Base-by-base conservation (phyloP, 352 stramenopile species). In the Phytophthora colocasiae region DNA sequence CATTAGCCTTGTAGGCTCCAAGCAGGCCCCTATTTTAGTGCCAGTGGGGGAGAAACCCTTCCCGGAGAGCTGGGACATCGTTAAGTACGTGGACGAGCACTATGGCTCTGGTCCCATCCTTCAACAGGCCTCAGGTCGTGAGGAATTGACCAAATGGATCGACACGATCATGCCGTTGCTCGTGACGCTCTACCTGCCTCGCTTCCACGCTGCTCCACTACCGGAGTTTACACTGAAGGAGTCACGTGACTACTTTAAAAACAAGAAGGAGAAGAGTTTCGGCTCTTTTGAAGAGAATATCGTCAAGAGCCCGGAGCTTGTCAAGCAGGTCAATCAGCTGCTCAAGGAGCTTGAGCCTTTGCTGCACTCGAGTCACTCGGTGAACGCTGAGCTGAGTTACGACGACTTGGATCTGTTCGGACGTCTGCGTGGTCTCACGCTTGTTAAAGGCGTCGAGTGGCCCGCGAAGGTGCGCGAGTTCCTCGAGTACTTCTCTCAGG, bases 331-430 rank as follows among this genome's bases (percentile, higher is more conserved):
- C 39, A 87, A 89, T 66, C 31, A 52, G 53, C 56, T 73, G 45
- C 60, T 89, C 4, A 31, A 62, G 43, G 45, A 77, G 32, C 73
- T 89, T 24, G 71, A 77, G 34, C 34, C 31, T 2, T 22, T 89
- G 32, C 24, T 89, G 27, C 69, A 81, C 51, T 85, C 75, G 41
- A 61, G 61, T 45, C 57, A 65, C 12, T 73, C 75, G n/a, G 72
- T 86, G 39, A 87, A 89, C 56, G 73, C 39, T 0, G 53, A 68
- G 7, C 34, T 84, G 31, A 83, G 80, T 64, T 87, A 81, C 64
- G 78, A 89, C 62, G 80, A 89, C 59, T 48, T 89, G 54, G 71
- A 83, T 22, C 47, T 89, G 14, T 89, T 89, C 26, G 66, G 70
- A 4, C 67, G 69, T 48, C 55, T 89, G 17, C 80, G 78, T 31